Base-by-base conservation (phyloP, 2,329 filamentous ascomycete genomes). In the Paecilomyces formosus region DNA sequence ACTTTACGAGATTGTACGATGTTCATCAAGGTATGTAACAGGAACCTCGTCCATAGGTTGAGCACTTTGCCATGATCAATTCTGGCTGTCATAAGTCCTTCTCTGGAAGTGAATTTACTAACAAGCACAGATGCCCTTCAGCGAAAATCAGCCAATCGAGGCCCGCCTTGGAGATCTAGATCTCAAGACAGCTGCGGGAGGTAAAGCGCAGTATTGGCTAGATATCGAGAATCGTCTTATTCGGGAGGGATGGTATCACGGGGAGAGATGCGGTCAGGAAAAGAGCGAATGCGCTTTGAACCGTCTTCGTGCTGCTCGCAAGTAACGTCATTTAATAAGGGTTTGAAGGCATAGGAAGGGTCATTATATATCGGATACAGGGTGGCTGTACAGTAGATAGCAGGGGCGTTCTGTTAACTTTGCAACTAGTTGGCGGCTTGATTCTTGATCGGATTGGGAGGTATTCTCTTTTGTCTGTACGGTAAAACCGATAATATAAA, bases 1-100 rank as follows among this genome's bases (percentile, higher is more conserved):
- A 92, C 90, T 3, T 72, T 94, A 63, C 79, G 90, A 55, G 90
- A 94, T 76, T 92, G 89, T 70, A 90, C 88, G 3, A 82, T 89
- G 65, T 92, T 88, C 67, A 77, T 90, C 49, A 83, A 84, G 66
- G 81, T 91, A 67, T 49, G n/a, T 7, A 45, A 45, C 39, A 15
- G 39, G 15, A 45, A 18, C n/a, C 18, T 8, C 15, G 15, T 39
- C 15, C 35, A 45, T 9, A n/a, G 9, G 6, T 45, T 18, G 15
- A 45, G 6, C n/a, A 21, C 39, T 45, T n/a, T 39, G 13, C 39
- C 39, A n/a, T 18, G n/a, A 15, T 18, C 15, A n/a, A 18, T 45
- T 45, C 15, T n/a, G 7, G 18, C 39, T 45, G 15, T 21, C 35
- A 45, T 45, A 45, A 18, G 7, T 45, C 15, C 6, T 18, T 18